Percentiles rank a stretch among this genome's conserved stretches.
These are phyloP conservation scores for Hamamelis virginiana DNA, from an alignment of 164 flowering plant genomes.

Conservation along the genomic window DNA sequence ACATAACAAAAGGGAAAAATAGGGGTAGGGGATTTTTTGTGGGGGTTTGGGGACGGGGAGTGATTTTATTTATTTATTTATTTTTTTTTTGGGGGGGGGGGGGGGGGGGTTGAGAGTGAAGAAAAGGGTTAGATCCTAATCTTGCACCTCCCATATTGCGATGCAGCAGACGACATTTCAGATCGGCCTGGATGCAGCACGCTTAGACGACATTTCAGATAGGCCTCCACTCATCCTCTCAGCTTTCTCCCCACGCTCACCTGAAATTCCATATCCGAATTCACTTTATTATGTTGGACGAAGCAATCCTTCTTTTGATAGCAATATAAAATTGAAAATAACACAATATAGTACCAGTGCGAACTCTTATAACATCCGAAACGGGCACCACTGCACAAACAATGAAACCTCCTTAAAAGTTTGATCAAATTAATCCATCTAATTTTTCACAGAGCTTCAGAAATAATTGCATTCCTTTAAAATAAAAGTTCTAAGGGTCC, in stretches of 20 bases:
- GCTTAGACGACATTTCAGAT: conserved; percentile 50
- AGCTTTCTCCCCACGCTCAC: conserved; percentile 85
- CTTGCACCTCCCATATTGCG: neutral
- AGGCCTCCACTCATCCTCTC: conserved; percentile 90
- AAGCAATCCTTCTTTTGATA: neutral
- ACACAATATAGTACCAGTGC: conserved; percentile 62
- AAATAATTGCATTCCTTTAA: neutral
- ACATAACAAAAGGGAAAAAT: no score
- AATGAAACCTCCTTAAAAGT: conserved; percentile 11
- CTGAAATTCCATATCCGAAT: conserved; percentile 29
- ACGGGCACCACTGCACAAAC: conserved; percentile 78
- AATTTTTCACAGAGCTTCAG: neutral
- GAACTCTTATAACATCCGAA: conserved; percentile 80
- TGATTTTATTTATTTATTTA: no score
- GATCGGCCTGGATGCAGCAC: conserved; percentile 38
- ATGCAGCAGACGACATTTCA: conserved; percentile 39
- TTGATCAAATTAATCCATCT: neutral
- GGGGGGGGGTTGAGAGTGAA: no score
- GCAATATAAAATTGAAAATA: neutral
- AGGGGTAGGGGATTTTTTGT: no score
- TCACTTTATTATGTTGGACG: neutral
- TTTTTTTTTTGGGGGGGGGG: no score
- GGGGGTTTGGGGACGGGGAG: no score
- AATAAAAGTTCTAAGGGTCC: no score
- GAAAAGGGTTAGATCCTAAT: neutral